phyloP scores from a whole-genome alignment of 768 basidiomycete species.

The button mushroom (Agaricus bisporus) region DNA sequence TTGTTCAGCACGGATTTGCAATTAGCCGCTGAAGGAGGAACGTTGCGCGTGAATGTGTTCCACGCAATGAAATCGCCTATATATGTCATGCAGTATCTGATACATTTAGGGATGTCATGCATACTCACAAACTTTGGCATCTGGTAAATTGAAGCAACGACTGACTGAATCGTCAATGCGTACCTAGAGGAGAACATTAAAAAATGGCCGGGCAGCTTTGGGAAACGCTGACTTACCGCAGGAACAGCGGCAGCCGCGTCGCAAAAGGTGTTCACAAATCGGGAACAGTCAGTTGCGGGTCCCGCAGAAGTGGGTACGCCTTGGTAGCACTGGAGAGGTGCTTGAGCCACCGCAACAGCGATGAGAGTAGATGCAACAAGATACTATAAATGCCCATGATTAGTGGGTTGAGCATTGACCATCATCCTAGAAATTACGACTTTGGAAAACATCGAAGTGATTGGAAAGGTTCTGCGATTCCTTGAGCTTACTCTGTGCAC shows the following conservation, averaged over 20 bases:
- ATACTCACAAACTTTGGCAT: neutral
- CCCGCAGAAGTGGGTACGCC: neutral
- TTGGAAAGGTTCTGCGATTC: neutral
- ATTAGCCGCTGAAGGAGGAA: neutral
- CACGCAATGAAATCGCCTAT: neutral
- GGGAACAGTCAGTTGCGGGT: neutral
- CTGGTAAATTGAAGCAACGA: constrained; percentile 3
- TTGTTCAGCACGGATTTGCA: neutral
- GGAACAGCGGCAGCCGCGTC: neutral
- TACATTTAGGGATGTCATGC: neutral
- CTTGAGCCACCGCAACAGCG: neutral
- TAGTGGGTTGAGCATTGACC: neutral
- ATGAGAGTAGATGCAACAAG: neutral
- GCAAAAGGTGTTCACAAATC: neutral
- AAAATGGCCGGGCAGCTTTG: too few species aligned
- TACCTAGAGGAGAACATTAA: neutral
- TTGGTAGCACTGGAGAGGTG: neutral
- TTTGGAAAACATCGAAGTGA: neutral
- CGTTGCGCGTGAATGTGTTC: neutral
- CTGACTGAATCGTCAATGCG: neutral
- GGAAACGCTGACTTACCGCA: neutral
- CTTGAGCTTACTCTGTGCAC: too few species aligned
- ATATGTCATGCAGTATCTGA: neutral
- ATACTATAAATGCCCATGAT: neutral
- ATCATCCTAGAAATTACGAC: neutral